phyloP scores from a whole-genome alignment of 78 protist genomes.

The Dictyostelium firmibasis region DNA sequence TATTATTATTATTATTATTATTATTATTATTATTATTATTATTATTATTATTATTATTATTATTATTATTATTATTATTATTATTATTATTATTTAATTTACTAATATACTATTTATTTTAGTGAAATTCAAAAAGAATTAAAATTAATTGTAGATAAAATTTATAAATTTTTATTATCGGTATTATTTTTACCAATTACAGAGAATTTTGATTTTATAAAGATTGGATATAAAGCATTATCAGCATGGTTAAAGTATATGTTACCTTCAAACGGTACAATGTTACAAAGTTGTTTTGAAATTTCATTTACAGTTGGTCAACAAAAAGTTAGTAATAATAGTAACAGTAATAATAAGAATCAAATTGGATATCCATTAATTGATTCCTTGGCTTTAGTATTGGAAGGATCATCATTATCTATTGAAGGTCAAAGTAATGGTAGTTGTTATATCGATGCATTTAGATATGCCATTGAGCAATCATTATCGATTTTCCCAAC shows the following conservation, averaged over 20 bases:
- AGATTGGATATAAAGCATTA: conserved; percentile 22
- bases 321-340: background rate
- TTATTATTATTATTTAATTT: no score
- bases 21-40: no score
- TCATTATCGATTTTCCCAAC: background rate
- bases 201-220: background rate
- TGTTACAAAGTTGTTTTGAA: background rate
- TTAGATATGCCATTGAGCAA: background rate
- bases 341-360: background rate
- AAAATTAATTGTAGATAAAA: background rate
- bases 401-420: conserved; percentile 1
- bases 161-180: conserved; percentile 14
- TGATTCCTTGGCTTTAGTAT: background rate
- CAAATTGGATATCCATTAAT: background rate
- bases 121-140: background rate
- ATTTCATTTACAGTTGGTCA: conserved; percentile 2
- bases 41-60: no score
- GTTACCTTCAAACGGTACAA: background rate
- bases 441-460: background rate
- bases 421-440: background rate
- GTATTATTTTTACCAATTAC: background rate
- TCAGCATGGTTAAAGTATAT: conserved; percentile 26
- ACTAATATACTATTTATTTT: background rate
- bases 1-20: no score
- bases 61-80: no score